Conservation (phyloP, 129 eudicot species). For the Pseudognaphalium luteoalbum region DNA sequence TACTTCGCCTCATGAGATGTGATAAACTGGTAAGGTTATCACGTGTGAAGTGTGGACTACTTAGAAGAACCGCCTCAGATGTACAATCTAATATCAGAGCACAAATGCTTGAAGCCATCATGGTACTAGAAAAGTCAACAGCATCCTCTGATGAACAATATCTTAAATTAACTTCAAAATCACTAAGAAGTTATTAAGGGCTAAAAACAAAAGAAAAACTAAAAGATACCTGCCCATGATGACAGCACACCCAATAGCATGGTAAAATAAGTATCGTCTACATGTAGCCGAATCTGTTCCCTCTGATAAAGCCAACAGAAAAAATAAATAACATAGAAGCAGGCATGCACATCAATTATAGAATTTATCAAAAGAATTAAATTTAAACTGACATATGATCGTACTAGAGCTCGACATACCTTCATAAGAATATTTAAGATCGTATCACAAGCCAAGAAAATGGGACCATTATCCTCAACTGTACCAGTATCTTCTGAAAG, state of each 20-base stretch:
- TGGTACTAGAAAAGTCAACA: constrained; percentile 45
- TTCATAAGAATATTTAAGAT: constrained; percentile 75
- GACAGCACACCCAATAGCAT: constrained; percentile 58
- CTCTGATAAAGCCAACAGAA: constrained; percentile 36
- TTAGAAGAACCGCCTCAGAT: constrained; percentile 64
- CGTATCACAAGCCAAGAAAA: constrained; percentile 91
- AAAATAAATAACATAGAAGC: background rate
- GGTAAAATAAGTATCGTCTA: constrained; percentile 51
- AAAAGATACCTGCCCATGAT: constrained; percentile 63
- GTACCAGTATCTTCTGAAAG: constrained; percentile 39
- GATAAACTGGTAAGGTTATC: constrained; percentile 40
- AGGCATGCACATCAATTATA: constrained; percentile 2
- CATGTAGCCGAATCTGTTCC: constrained; percentile 43
- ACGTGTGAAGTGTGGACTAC: constrained; percentile 48
- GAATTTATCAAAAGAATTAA: background rate
- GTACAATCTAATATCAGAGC: constrained; percentile 62
- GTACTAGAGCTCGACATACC: constrained; percentile 35
- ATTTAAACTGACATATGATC: background rate
- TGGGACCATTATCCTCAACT: constrained; percentile 50
- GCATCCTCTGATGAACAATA: constrained; percentile 41
- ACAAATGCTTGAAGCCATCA: constrained; percentile 97
- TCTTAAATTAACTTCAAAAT: constrained; percentile 6
- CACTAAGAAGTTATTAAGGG: background rate
- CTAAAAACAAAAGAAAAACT: background rate
- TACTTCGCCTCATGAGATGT: constrained; percentile 67